Evolutionary conservation across 257 asterid genomes (phyloP).

Genomic region (Haberlea rhodopensis): DNA sequence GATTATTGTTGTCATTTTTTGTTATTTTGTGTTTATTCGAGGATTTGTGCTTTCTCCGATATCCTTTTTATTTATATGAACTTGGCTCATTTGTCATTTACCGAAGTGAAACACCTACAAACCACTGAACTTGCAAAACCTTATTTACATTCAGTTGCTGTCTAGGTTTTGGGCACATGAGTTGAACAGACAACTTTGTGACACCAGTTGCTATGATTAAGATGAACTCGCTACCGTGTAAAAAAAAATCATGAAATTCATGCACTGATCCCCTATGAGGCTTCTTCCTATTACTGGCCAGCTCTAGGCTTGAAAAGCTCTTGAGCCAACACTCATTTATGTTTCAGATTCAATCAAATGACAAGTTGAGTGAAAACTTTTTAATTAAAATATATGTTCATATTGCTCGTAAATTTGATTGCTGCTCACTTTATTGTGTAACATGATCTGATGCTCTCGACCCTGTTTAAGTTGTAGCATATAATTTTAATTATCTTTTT

Average conservation of each 20-base stretch:
- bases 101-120: background rate
- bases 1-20: constrained; percentile 23
- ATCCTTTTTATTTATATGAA: background rate
- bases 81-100: background rate
- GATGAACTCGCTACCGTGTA: background rate
- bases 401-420: background rate
- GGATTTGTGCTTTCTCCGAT: background rate
- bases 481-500: too few relatives aligned
- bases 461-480: background rate
- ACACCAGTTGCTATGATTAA: background rate
- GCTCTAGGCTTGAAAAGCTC: background rate
- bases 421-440: background rate
- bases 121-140: background rate
- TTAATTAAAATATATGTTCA: background rate
- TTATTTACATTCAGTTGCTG: background rate
- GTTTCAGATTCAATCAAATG: background rate
- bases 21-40: constrained; percentile 12
- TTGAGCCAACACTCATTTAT: background rate
- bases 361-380: background rate
- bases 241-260: background rate
- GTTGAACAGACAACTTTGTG: background rate
- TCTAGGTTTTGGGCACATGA: background rate
- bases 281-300: background rate
- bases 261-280: background rate
- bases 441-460: too few relatives aligned